These are phyloP conservation scores for Discostella pseudostelligera DNA, from an alignment of 108 stramenopile genomes.

Conservation along the genomic window DNA sequence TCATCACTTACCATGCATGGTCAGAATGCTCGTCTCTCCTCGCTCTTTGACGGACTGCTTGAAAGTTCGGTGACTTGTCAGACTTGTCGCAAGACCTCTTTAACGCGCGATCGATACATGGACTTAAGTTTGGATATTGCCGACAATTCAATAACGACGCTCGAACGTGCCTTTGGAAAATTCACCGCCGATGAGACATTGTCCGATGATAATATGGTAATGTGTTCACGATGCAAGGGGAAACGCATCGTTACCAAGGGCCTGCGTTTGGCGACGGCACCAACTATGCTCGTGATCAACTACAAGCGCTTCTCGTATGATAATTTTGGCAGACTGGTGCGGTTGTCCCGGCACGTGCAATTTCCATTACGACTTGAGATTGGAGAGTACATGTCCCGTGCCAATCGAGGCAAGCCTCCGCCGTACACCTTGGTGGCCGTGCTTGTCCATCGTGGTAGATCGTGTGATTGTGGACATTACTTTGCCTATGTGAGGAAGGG, in stretches of 20 bases:
- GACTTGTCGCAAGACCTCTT: constrained; percentile 61
- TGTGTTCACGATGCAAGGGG: constrained; percentile 60
- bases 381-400: constrained; percentile 71
- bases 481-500: constrained; percentile 72
- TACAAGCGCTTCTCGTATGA: constrained; percentile 85
- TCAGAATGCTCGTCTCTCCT: constrained; percentile 71
- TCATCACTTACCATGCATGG: constrained; percentile 85
- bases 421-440: constrained; percentile 79
- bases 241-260: constrained; percentile 77
- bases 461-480: constrained; percentile 85
- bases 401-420: constrained; percentile 75
- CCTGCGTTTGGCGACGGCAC: constrained; percentile 78
- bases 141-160: constrained; percentile 48
- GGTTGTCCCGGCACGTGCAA: constrained; percentile 66
- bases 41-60: constrained; percentile 86
- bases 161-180: constrained; percentile 66
- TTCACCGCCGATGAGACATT: constrained; percentile 78
- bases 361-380: constrained; percentile 74
- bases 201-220: constrained; percentile 74
- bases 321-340: constrained; percentile 58
- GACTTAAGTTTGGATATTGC: constrained; percentile 83
- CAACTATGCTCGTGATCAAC: constrained; percentile 82
- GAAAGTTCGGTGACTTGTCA: constrained; percentile 83
- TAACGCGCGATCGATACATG: constrained; percentile 87
- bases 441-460: constrained; percentile 74